Evolutionary conservation across 257 asterid species (phyloP).

Genomic region (Solanum peruvianum): DNA sequence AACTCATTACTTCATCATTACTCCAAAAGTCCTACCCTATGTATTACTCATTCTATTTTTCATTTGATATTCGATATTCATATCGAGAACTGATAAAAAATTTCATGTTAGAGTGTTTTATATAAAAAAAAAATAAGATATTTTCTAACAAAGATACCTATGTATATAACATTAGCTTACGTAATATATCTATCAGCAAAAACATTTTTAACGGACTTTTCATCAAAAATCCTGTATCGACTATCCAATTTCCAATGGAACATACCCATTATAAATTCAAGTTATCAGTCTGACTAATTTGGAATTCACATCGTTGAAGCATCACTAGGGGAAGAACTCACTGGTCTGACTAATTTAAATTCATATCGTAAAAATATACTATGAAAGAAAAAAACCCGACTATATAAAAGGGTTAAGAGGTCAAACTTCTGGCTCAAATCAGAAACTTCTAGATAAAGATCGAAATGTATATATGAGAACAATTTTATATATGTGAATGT

Average conservation of each 20-base stretch:
- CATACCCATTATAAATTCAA: too few relatives aligned
- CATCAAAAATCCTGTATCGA: neutral
- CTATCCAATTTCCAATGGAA: neutral
- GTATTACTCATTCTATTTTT: neutral
- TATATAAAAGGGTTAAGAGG: too few relatives aligned
- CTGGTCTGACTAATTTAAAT: neutral
- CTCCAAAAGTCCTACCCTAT: neutral
- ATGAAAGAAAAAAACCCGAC: neutral
- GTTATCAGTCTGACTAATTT: neutral
- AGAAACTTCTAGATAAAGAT: neutral
- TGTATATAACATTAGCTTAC: too few relatives aligned
- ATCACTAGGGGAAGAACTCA: neutral
- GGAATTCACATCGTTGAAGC: neutral
- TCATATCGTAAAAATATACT: neutral
- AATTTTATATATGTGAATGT: neutral
- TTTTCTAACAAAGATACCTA: neutral
- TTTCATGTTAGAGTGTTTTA: rapidly evolving
- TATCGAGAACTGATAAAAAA: rapidly evolving
- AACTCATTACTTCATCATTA: constrained; percentile 10
- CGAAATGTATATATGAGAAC: neutral
- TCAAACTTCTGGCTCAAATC: neutral
- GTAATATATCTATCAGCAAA: too few relatives aligned
- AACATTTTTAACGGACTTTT: too few relatives aligned
- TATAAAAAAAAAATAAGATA: neutral
- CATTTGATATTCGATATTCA: rapidly evolving